These are phyloP conservation scores for Ophiostoma novo-ulmi DNA, from an alignment of 2,329 filamentous ascomycete species.

Conservation along the genomic window DNA sequence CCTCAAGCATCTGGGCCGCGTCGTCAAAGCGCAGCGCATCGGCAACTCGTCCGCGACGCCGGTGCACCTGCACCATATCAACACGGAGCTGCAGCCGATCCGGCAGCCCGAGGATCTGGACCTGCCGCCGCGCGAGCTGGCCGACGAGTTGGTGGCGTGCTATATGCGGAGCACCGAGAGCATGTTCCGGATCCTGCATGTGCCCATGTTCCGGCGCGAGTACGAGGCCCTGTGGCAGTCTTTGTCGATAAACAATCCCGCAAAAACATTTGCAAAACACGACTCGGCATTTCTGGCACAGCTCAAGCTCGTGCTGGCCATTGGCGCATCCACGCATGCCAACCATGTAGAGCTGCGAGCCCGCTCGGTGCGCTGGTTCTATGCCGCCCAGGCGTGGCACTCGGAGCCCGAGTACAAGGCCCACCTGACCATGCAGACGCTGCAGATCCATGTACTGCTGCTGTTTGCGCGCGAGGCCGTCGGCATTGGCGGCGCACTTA, in stretches of 20 bases:
- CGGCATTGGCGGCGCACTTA: conserved; percentile 41
- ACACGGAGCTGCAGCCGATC: background rate
- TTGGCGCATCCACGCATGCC: background rate
- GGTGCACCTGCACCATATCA: background rate
- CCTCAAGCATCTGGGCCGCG: background rate
- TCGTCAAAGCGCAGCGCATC: conserved; percentile 3
- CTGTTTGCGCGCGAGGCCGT: conserved; percentile 44
- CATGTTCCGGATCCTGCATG: conserved; percentile 52
- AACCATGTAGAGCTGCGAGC: conserved; percentile 41
- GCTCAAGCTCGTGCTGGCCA: background rate
- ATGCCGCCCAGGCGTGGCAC: conserved; percentile 50
- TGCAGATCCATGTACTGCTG: conserved; percentile 51
- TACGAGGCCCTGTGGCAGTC: conserved; percentile 49
- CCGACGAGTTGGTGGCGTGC: conserved; percentile 47
- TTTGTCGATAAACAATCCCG: conserved; percentile 25
- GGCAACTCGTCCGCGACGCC: background rate
- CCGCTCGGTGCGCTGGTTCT: conserved; percentile 46
- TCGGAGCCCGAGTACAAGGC: conserved; percentile 43
- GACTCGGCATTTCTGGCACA: background rate
- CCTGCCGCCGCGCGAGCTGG: conserved; percentile 37
- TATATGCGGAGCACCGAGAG: conserved; percentile 55
- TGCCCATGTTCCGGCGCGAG: conserved; percentile 51
- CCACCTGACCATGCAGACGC: conserved; percentile 42
- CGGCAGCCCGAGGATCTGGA: conserved; percentile 35
- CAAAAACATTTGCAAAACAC: background rate